phyloP scores from a whole-genome alignment of 1,139 yeast species.

The Scheffersomyces insectosa region DNA sequence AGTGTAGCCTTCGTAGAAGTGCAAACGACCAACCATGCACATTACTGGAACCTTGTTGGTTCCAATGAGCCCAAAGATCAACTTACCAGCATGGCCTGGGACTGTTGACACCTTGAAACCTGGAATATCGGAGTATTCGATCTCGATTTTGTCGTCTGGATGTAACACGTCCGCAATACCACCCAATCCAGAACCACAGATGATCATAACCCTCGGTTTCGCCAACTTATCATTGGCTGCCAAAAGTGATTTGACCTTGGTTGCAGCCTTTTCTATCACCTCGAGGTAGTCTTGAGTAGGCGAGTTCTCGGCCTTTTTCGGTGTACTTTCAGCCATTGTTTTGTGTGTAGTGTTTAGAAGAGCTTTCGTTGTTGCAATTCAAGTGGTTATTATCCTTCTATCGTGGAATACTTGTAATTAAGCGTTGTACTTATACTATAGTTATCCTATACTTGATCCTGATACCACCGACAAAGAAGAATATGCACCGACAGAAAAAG shows the following conservation, averaged over 20 bases:
- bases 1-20: constrained; percentile 87
- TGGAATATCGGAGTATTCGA: constrained; percentile 72
- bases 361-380: no score
- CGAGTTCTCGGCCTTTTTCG: background rate
- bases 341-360: no score
- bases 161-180: constrained; percentile 67
- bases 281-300: constrained; percentile 18
- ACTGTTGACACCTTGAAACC: constrained; percentile 83
- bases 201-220: constrained; percentile 67
- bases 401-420: no score
- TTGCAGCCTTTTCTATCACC: constrained; percentile 22
- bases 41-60: constrained; percentile 71
- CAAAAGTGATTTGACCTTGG: constrained; percentile 15
- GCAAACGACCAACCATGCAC: constrained; percentile 92
- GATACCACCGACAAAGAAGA: no score
- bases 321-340: no score
- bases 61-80: constrained; percentile 79
- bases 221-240: constrained; percentile 18
- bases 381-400: no score
- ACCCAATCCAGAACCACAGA: constrained; percentile 95
- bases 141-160: constrained; percentile 42
- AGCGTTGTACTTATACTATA: no score
- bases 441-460: no score
- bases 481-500: no score
- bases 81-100: constrained; percentile 84